Evolutionary conservation across 805 yeast species (phyloP).

Genomic region (Candida chilensis): DNA sequence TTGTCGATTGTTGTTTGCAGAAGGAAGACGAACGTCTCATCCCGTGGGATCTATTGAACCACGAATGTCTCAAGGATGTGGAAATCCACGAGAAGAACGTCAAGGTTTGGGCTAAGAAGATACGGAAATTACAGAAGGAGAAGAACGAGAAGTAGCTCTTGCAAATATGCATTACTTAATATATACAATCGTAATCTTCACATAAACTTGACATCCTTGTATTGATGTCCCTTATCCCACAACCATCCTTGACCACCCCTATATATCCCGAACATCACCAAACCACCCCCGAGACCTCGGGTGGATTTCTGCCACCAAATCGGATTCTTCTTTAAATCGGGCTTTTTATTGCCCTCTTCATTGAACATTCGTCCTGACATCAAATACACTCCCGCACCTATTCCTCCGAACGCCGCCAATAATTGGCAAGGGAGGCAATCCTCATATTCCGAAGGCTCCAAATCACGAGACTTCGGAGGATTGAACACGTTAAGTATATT

Average conservation of each 20-base stretch:
- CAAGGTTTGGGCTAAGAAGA: constrained; percentile 28
- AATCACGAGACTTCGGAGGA: constrained; percentile 34
- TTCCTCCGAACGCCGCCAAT: constrained; percentile 48
- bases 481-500: constrained; percentile 46
- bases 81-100: constrained; percentile 24
- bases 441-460: constrained; percentile 29
- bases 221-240: constrained; percentile 30
- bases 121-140: constrained; percentile 22
- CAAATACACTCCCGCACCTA: constrained; percentile 58
- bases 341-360: constrained; percentile 33
- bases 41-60: constrained; percentile 57
- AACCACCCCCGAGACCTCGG: constrained; percentile 41
- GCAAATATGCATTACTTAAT: background rate
- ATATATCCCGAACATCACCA: constrained; percentile 48
- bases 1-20: constrained; percentile 65
- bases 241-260: constrained; percentile 59
- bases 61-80: constrained; percentile 20
- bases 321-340: constrained; percentile 37
- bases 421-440: constrained; percentile 66
- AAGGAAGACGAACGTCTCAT: constrained; percentile 70
- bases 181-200: background rate
- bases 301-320: constrained; percentile 55
- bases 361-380: constrained; percentile 46
- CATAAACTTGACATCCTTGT: constrained; percentile 5
- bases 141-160: background rate